phyloP scores from a whole-genome alignment of 768 basidiomycete genomes.

The Boletellus sp. region DNA sequence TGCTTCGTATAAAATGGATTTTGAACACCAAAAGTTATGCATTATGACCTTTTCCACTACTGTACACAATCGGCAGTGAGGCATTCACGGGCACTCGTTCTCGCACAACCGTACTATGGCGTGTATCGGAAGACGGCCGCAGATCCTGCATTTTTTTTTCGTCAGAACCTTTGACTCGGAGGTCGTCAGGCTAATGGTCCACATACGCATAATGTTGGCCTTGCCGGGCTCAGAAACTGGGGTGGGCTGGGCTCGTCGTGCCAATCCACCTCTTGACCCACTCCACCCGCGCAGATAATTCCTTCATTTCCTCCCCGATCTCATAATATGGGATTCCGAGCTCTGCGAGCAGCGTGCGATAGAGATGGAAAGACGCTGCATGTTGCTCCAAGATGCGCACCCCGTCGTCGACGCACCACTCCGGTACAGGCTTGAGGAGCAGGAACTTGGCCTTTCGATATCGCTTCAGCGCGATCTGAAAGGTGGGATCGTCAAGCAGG shows the following conservation, averaged over 20 bases:
- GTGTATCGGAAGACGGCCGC: not conserved
- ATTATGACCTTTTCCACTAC: conserved; percentile 30
- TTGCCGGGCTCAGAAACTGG: conserved; percentile 6
- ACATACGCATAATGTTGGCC: not conserved
- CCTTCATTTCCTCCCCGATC: conserved; percentile 44
- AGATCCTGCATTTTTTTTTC: not conserved
- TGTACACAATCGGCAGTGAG: not conserved
- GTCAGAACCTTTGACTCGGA: not conserved
- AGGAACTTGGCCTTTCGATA: conserved; percentile 52
- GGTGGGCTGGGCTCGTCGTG: not conserved
- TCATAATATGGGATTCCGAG: conserved; percentile 43
- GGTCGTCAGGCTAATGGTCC: not conserved
- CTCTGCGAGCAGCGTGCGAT: conserved; percentile 36
- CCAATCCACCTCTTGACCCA: conserved; percentile 16
- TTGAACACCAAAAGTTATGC: conserved; percentile 22
- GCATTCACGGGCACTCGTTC: conserved; percentile 1
- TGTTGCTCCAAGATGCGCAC: conserved; percentile 54
- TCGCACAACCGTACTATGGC: not conserved
- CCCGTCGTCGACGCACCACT: conserved; percentile 65
- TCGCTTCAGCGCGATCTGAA: conserved; percentile 38
- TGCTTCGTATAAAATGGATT: conserved; percentile 9
- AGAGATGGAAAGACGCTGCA: conserved; percentile 37
- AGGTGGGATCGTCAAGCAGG: conserved; percentile 36
- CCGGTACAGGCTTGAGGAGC: conserved; percentile 50
- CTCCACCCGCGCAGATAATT: conserved; percentile 28